Percentiles rank a stretch among this genome's conserved stretches.
Conservation (phyloP, 441 rosid species). For the Heliophila coronopifolia region DNA sequence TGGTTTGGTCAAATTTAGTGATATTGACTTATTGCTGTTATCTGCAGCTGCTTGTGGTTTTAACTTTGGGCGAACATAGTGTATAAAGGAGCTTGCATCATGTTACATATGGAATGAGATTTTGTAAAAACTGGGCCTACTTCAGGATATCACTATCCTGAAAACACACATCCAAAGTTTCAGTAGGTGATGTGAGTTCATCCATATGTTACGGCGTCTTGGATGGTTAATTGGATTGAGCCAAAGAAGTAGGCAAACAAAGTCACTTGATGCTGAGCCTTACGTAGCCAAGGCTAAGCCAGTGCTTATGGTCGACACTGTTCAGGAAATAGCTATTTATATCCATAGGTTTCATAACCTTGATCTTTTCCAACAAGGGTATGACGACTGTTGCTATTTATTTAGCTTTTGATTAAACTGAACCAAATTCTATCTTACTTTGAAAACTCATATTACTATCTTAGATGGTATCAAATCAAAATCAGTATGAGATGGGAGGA, state of each 20-base stretch:
- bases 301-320: slow-evolving; percentile 54
- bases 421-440: not conserved
- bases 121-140: not conserved
- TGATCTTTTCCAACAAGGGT: slow-evolving; percentile 85
- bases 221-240: slow-evolving; percentile 50
- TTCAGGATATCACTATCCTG: slow-evolving; percentile 23
- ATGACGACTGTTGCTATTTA: slow-evolving; percentile 3
- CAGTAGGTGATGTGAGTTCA: slow-evolving; percentile 36
- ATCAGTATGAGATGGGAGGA: slow-evolving; percentile 76
- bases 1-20: too few species aligned
- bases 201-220: slow-evolving; percentile 43
- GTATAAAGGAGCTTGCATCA: not conserved
- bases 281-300: slow-evolving; percentile 41
- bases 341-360: slow-evolving; percentile 37
- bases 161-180: slow-evolving; percentile 12
- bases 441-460: not conserved
- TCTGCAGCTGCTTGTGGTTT: slow-evolving; percentile 12
- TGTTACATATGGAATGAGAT: slow-evolving; percentile 10
- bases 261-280: slow-evolving; percentile 48
- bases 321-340: slow-evolving; percentile 78
- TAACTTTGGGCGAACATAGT: not conserved
- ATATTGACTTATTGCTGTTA: not conserved
- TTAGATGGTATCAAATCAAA: slow-evolving; percentile 86
- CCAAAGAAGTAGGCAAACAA: slow-evolving; percentile 35
- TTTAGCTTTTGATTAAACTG: not conserved